Conservation (phyloP, 192 early-diverging fungal species). For the Phycomyces blakesleeanus region DNA sequence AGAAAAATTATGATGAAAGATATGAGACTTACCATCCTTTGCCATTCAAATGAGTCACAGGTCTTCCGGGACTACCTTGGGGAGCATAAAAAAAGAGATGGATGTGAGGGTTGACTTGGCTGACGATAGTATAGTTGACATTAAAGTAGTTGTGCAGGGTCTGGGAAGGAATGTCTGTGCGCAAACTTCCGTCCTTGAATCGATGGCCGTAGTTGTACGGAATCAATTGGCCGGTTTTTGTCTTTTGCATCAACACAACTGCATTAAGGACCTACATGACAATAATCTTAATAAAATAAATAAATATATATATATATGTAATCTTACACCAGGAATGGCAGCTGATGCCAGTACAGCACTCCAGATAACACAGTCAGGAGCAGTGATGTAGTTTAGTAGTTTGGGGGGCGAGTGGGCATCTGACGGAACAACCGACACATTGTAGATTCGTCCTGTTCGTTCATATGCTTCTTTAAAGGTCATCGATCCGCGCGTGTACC, state of each 20-base stretch:
- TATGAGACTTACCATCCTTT: slow-evolving; percentile 53
- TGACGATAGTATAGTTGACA: slow-evolving; percentile 83
- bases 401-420: slow-evolving; percentile 75
- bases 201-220: slow-evolving; percentile 72
- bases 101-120: slow-evolving; percentile 89
- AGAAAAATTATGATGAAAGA: no score
- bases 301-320: no score
- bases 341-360: slow-evolving; percentile 81
- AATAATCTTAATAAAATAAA: not conserved
- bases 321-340: slow-evolving; percentile 71
- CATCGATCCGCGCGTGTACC: slow-evolving; percentile 69
- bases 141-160: slow-evolving; percentile 75
- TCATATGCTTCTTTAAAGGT: slow-evolving; percentile 92
- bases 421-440: slow-evolving; percentile 75
- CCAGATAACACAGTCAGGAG: slow-evolving; percentile 82
- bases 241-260: slow-evolving; percentile 77
- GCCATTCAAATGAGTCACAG: slow-evolving; percentile 65
- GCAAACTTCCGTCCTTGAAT: slow-evolving; percentile 88
- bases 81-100: slow-evolving; percentile 83
- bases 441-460: slow-evolving; percentile 81
- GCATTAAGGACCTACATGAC: slow-evolving; percentile 61
- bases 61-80: slow-evolving; percentile 70
- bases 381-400: slow-evolving; percentile 84
- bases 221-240: slow-evolving; percentile 48
- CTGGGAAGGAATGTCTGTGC: slow-evolving; percentile 75